phyloP scores from a whole-genome alignment of 2,329 filamentous ascomycete species.

The Teratosphaeria epicoccoides region DNA sequence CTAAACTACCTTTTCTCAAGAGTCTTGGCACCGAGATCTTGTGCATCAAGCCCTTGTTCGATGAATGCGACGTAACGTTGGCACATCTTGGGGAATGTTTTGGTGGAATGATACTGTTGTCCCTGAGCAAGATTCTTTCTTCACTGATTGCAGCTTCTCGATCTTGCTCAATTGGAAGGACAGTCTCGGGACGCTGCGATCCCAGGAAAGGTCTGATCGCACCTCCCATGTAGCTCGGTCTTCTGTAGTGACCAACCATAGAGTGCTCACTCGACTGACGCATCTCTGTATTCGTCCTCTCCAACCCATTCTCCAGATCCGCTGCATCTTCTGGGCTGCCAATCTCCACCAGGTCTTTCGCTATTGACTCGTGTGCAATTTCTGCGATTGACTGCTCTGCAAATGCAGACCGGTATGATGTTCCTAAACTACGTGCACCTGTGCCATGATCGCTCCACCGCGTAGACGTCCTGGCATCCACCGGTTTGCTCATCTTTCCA shows the following conservation, averaged over 20 bases:
- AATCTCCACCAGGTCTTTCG: slow-evolving; percentile 19
- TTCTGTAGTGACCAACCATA: slow-evolving; percentile 58
- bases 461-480: slow-evolving; percentile 3
- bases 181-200: slow-evolving; percentile 41
- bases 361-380: slow-evolving; percentile 24
- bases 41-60: slow-evolving; percentile 7
- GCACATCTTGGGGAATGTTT: slow-evolving; percentile 34
- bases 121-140: slow-evolving; percentile 47
- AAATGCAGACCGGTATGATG: slow-evolving; percentile 17
- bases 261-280: slow-evolving; percentile 29
- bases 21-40: slow-evolving; percentile 9
- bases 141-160: slow-evolving; percentile 44
- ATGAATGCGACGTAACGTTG: slow-evolving; percentile 13
- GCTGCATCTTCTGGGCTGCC: slow-evolving; percentile 7
- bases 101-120: slow-evolving; percentile 48
- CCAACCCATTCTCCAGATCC: slow-evolving; percentile 10
- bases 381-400: slow-evolving; percentile 13
- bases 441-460: background rate
- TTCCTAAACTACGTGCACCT: slow-evolving; percentile 17
- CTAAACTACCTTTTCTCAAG: slow-evolving; percentile 22
- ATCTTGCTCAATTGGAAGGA: slow-evolving; percentile 36
- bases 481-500: slow-evolving; percentile 9
- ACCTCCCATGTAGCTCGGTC: slow-evolving; percentile 66
- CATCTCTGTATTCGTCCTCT: slow-evolving; percentile 3
- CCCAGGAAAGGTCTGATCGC: slow-evolving; percentile 60